phyloP scores from a whole-genome alignment of 345 rosid genomes.

The Dovyalis caffra region DNA sequence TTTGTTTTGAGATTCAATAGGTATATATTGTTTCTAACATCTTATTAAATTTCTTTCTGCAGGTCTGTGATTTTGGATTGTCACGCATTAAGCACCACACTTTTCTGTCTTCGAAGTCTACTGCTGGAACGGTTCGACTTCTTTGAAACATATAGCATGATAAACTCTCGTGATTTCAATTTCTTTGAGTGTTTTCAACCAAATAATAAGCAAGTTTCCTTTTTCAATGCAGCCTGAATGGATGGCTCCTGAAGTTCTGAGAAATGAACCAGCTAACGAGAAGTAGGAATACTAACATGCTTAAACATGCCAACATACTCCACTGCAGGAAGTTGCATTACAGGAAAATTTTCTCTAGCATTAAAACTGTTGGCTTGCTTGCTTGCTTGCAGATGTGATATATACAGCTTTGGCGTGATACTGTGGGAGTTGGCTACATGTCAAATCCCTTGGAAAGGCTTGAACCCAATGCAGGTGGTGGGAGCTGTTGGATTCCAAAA shows the following conservation, averaged over 20 bases:
- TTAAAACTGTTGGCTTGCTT: conserved; percentile 20
- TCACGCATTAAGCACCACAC: conserved; percentile 92
- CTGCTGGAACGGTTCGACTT: conserved; percentile 85
- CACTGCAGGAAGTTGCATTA: not conserved
- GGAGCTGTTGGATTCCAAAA: conserved; percentile 99
- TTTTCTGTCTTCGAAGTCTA: conserved; percentile 87
- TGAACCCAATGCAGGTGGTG: conserved; percentile 99
- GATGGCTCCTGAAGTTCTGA: conserved; percentile 99
- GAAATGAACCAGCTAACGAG: conserved; percentile 95
- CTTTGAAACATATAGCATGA: not conserved
- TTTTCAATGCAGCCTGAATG: conserved; percentile 81
- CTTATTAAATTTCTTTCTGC: conserved; percentile 21
- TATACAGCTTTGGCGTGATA: conserved; percentile 97
- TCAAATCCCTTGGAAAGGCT: conserved; percentile 83
- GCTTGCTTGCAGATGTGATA: conserved; percentile 77
- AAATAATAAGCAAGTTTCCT: conserved; percentile 9
- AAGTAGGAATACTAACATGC: conserved; percentile 53
- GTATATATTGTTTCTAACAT: not conserved
- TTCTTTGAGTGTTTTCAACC: not conserved
- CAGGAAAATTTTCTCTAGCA: not conserved
- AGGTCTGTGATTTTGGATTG: conserved; percentile 96
- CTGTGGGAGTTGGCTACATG: conserved; percentile 89
- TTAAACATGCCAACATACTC: not conserved
- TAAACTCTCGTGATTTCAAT: not conserved
- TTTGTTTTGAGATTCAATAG: not conserved